Base-by-base conservation (phyloP, 306 rosid species). In the Medicago arabica region DNA sequence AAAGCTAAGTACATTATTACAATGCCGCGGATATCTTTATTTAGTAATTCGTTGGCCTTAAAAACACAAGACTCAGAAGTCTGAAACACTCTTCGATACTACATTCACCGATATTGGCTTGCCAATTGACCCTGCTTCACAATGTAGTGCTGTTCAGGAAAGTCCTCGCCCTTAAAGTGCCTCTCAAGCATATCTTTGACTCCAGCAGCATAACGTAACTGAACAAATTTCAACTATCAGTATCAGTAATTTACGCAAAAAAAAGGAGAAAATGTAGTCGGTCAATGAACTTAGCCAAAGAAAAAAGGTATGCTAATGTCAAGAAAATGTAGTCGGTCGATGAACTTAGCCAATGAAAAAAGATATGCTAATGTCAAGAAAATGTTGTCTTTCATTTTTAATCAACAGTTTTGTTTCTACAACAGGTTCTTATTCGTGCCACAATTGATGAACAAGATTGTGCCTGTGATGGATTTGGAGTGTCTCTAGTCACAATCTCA, bases 181-280 rank as follows among this genome's bases (percentile, higher is more conserved):
- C 89, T 85, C 6, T 90, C 90, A 11, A 95, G 96, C 99, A 95
- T 92, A 11, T 95, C 99, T 88, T 95, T 95, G 16, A 81, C 84
- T 13, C 99, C 99, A 64, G 97, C 97, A 71, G 97, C 92, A 75
- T 95, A 95, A 49, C 96, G 97, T 28, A 92, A 65, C 97, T 90
- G 85, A 80, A 78, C 15, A 75, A 60, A 46, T 77, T 78, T 53
- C 65, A 66, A 58, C 19, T 8, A 11, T 12, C 16, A 55, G 76
- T 46, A 53, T 73, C 66, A 67, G 55, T 38, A 67, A 59, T 60
- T 43, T 60, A 34, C 67, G 19, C 15, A 14, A 34, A 72, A 14
- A 28, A 53, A 83, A 9, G 15, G 7, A 71, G 21, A 12, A 59
- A 55, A 59, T 13, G 44, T 61, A 31, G 3, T 28, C 31, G 31